Conservation (phyloP, 2,329 filamentous ascomycete species). For the Ceratocystis papillata region DNA sequence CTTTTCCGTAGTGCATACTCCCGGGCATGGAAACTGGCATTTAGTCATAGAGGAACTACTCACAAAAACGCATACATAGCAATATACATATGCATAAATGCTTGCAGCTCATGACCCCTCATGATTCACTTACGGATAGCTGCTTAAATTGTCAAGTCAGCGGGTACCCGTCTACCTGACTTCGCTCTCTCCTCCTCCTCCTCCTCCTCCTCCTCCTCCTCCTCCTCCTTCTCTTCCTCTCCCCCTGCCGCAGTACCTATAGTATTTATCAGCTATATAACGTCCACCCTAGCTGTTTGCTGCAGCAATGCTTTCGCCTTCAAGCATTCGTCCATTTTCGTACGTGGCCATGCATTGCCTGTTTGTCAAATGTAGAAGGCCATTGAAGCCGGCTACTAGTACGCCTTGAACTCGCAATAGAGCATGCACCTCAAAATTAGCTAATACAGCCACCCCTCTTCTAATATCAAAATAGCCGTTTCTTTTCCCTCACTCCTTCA, state of each 20-base stretch:
- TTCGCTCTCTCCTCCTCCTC: too few species aligned
- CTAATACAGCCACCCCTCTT: not conserved
- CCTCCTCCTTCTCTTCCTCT: not conserved
- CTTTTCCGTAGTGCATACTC: too few species aligned
- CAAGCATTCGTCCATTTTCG: not conserved
- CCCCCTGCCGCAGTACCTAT: not conserved
- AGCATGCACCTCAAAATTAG: slow-evolving; percentile 1
- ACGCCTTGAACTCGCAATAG: not conserved
- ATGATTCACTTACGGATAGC: not conserved
- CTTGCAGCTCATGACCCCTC: not conserved
- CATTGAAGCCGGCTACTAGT: not conserved
- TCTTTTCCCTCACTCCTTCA: not conserved
- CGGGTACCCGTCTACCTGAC: not conserved
- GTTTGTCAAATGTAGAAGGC: not conserved
- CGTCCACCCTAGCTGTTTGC: not conserved
- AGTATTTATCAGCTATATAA: not conserved
- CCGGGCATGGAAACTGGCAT: too few species aligned
- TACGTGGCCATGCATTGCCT: slow-evolving; percentile 1
- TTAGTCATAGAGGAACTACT: too few species aligned
- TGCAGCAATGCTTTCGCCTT: not conserved
- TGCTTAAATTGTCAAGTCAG: slow-evolving; percentile 7
- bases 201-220: not conserved
- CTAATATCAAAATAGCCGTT: not conserved
- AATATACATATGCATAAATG: not conserved
- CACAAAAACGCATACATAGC: too few species aligned